Evolutionary conservation across 192 early-diverging fungal species (phyloP), one percentile per base, ranked within the genome.

Genomic region (Coemansia sp.): DNA sequence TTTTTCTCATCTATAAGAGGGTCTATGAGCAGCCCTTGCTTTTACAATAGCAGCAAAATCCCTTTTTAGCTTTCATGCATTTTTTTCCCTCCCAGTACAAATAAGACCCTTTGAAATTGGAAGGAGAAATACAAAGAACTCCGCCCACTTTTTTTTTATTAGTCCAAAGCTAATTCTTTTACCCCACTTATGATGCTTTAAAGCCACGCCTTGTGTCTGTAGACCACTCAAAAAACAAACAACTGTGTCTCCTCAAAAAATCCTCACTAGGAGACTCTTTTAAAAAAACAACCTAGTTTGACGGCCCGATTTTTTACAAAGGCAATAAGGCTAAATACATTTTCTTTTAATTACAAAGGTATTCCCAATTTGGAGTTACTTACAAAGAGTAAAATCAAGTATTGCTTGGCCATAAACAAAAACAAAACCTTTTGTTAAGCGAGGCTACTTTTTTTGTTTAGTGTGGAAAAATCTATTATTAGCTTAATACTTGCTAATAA

Each of bases 251-350:
- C 11, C 39, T 46, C 27, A 64, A 58, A 66, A 58, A 4, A 17
- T 17, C 14, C 17, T 14, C 39, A 46, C 39, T 17, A 46, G 39
- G 17, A 46, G 11, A 14, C 39, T 46, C 14, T 17, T 46, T 14
- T 2, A 46, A 46, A 46, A 14, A 14, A 46, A 9, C 9, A 46
- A 46, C 11, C 3, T 4, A 46, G 11, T 46, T 46, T 17, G 39
- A 46, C 10, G 39, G 39, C 39, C 39, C 39, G 39, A 62, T 33
- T 62, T 60, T 46, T 25, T 20, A 59, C 25, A 60, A 31, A 51
- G 53, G 24, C 6, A 25, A 25, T 21, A 31, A 31, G 51, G n/a
- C 23, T 30, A 53, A 53, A 54, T 27, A 3, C 14, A 52, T 46
- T 17, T 17, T 17, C 39, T 14, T 46, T 46, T 14, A 4, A 3